Evolutionary conservation across 805 yeast species (phyloP).

Genomic region (Pichia scutulata): DNA sequence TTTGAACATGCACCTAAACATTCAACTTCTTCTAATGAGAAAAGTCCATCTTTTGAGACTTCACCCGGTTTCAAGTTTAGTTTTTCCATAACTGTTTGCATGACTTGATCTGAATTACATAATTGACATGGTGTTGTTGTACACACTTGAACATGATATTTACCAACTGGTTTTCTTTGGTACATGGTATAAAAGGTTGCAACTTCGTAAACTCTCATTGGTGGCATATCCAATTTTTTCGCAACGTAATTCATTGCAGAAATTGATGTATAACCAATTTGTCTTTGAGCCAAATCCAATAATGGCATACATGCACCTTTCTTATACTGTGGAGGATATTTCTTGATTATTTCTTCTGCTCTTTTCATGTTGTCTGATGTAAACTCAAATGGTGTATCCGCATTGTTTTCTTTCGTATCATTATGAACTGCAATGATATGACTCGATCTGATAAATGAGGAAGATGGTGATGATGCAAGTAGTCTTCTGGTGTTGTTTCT

Average conservation of each 20-base stretch:
- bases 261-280: slow-evolving; percentile 77
- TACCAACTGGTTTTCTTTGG: slow-evolving; percentile 80
- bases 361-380: slow-evolving; percentile 52
- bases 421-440: slow-evolving; percentile 56
- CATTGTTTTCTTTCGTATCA: slow-evolving; percentile 61
- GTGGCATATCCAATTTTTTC: slow-evolving; percentile 76
- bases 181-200: slow-evolving; percentile 92
- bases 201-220: slow-evolving; percentile 90
- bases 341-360: slow-evolving; percentile 67
- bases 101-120: slow-evolving; percentile 74
- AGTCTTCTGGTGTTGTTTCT: slow-evolving; percentile 7
- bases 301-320: slow-evolving; percentile 87
- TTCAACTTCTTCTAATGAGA: slow-evolving; percentile 82
- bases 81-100: slow-evolving; percentile 56
- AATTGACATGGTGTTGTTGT: slow-evolving; percentile 87
- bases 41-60: slow-evolving; percentile 65
- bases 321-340: slow-evolving; percentile 81
- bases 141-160: slow-evolving; percentile 75
- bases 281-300: slow-evolving; percentile 81
- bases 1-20: slow-evolving; percentile 90
- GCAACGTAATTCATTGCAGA: slow-evolving; percentile 89
- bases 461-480: not conserved
- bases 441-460: slow-evolving; percentile 17
- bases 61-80: slow-evolving; percentile 67
- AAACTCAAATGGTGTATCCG: slow-evolving; percentile 65